Evolutionary conservation across 306 rosid genomes (phyloP).

Genomic region (Casuarina cunninghamiana): DNA sequence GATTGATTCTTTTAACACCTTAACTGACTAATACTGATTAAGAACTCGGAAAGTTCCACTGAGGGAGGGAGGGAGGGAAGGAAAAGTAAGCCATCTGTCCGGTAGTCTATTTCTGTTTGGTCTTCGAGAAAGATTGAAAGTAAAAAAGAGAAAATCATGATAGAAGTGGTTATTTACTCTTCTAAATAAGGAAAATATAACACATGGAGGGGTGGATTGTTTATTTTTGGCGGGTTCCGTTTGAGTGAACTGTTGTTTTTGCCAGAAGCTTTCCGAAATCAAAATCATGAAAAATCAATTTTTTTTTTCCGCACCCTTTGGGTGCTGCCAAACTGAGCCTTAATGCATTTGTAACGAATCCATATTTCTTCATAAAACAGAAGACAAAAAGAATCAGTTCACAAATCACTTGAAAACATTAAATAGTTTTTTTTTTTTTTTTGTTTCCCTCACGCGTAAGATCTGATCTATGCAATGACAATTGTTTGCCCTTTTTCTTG

Average conservation of each 20-base stretch:
- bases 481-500: no score
- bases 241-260: neutral
- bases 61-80: neutral
- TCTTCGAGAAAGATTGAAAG: neutral
- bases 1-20: conserved; percentile 1
- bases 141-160: neutral
- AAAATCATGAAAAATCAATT: neutral
- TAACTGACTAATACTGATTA: neutral
- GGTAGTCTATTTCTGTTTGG: neutral
- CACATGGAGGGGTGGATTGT: neutral
- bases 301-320: neutral
- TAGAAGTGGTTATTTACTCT: neutral
- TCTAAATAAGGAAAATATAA: neutral
- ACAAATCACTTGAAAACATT: no score
- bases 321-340: neutral
- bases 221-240: neutral
- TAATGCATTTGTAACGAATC: no score
- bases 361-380: no score
- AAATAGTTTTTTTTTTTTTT: no score
- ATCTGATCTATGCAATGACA: no score
- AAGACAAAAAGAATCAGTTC: neutral
- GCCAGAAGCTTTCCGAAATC: neutral
- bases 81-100: neutral
- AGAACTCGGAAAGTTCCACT: neutral
- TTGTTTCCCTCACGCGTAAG: no score